Conservation (phyloP, 352 stramenopile genomes). For the Globisporangium canariense region DNA sequence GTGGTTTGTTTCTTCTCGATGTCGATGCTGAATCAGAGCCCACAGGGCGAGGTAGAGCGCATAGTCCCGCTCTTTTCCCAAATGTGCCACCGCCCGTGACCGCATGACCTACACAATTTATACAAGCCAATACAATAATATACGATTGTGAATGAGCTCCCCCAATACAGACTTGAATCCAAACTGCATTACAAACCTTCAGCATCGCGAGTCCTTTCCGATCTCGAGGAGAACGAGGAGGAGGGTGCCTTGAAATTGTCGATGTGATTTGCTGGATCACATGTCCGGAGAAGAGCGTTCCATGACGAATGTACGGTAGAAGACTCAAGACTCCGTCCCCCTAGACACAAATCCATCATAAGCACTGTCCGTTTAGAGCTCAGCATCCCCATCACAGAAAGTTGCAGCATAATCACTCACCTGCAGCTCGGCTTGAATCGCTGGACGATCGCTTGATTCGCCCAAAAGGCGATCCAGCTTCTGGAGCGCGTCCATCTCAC, state of each 20-base stretch:
- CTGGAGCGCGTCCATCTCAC: conserved; percentile 45
- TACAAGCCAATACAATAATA: not conserved
- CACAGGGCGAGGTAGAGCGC: conserved; percentile 54
- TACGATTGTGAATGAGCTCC: not conserved
- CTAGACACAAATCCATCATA: not conserved
- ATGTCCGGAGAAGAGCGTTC: conserved; percentile 51
- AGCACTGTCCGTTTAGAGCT: not conserved
- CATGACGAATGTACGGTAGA: conserved; percentile 74
- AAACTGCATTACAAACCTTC: conserved; percentile 32
- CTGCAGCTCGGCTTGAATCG: conserved; percentile 67
- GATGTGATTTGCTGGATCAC: conserved; percentile 43
- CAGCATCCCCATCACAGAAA: not conserved
- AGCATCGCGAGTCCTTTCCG: conserved; percentile 57
- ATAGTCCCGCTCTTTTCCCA: conserved; percentile 70
- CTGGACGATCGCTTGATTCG: conserved; percentile 35
- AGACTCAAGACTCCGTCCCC: conserved; percentile 64
- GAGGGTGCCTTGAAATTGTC: conserved; percentile 34
- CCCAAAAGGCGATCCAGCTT: conserved; percentile 48
- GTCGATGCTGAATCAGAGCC: conserved; percentile 19
- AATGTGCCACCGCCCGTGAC: conserved; percentile 50
- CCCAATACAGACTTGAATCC: not conserved
- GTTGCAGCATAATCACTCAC: conserved; percentile 9
- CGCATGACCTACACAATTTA: conserved; percentile 47
- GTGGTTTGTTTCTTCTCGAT: conserved; percentile 1
- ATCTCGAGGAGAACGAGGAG: conserved; percentile 35